Conservation (phyloP, 441 rosid genomes). For the Biscutella laevigata region DNA sequence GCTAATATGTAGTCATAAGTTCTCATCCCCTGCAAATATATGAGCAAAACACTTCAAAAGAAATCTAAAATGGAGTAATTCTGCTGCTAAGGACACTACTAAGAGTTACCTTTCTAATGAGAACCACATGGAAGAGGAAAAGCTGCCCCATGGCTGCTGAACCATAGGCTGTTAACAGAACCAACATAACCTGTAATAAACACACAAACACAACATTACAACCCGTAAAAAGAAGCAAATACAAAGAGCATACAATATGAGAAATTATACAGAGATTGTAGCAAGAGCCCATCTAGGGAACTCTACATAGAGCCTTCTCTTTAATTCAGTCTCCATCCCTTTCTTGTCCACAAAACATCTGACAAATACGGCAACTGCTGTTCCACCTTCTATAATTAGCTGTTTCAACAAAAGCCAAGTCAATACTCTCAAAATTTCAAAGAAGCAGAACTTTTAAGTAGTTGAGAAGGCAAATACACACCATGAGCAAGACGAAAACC, state of each 20-base stretch:
- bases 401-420: constrained; percentile 25
- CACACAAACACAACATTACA: constrained; percentile 11
- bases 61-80: not conserved
- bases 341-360: constrained; percentile 85
- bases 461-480: constrained; percentile 27
- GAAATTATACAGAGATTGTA: constrained; percentile 52
- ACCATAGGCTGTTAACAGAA: constrained; percentile 69
- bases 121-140: constrained; percentile 86
- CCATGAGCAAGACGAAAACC: constrained; percentile 78
- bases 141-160: constrained; percentile 97
- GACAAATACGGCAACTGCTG: constrained; percentile 69
- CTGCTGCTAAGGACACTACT: not conserved
- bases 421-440: not conserved
- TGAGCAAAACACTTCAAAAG: not conserved
- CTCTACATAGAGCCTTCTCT: constrained; percentile 45
- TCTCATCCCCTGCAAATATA: constrained; percentile 67
- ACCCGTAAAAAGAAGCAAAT: constrained; percentile 6
- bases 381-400: constrained; percentile 88
- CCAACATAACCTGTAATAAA: constrained; percentile 54
- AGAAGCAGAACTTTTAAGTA: not conserved
- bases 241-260: not conserved
- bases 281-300: constrained; percentile 77
- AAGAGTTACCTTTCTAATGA: constrained; percentile 68
- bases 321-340: constrained; percentile 61
- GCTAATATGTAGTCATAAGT: constrained; percentile 95